Percentiles rank a stretch among this genome's conserved stretches.
phyloP scores from a whole-genome alignment of 140 eudicot genomes.

The Senecio squalidus region DNA sequence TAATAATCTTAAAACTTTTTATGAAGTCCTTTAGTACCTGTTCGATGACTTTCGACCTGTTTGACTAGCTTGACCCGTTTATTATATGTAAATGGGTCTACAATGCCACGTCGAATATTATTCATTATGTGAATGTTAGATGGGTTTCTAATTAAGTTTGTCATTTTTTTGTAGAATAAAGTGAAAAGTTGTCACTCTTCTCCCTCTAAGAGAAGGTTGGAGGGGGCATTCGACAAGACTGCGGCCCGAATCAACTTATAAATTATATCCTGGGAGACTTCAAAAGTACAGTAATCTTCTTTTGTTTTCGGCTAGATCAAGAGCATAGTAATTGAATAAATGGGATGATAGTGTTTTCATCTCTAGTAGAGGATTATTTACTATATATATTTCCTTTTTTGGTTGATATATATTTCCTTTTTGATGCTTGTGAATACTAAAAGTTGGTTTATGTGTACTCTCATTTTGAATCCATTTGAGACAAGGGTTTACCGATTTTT shows the following conservation, averaged over 20 bases:
- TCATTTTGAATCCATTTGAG: constrained; percentile 10
- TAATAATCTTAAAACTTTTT: not conserved
- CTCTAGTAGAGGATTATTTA: constrained; percentile 13
- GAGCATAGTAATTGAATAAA: constrained; percentile 21
- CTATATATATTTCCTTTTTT: not conserved
- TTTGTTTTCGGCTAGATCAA: constrained; percentile 8
- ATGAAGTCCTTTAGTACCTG: not conserved
- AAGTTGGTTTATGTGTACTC: constrained; percentile 16
- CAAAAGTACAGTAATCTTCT: constrained; percentile 8
- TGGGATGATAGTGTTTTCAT: constrained; percentile 27
- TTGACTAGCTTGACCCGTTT: not conserved
- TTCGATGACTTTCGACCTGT: not conserved
- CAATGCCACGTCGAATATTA: not conserved
- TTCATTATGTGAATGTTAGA: not conserved
- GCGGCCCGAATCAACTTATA: constrained; percentile 15
- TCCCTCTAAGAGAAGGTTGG: constrained; percentile 53
- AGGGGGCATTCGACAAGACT: constrained; percentile 32
- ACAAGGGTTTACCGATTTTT: not conserved
- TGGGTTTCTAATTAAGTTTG: constrained; percentile 2
- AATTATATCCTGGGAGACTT: not conserved
- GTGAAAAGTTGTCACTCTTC: constrained; percentile 43
- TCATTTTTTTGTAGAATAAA: constrained; percentile 35
- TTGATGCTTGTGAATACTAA: constrained; percentile 22
- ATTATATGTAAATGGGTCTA: not conserved
- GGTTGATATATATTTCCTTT: not conserved